Evolutionary conservation across 805 yeast genomes (phyloP).

Genomic region (Saccharomycopsis synnaedendra): DNA sequence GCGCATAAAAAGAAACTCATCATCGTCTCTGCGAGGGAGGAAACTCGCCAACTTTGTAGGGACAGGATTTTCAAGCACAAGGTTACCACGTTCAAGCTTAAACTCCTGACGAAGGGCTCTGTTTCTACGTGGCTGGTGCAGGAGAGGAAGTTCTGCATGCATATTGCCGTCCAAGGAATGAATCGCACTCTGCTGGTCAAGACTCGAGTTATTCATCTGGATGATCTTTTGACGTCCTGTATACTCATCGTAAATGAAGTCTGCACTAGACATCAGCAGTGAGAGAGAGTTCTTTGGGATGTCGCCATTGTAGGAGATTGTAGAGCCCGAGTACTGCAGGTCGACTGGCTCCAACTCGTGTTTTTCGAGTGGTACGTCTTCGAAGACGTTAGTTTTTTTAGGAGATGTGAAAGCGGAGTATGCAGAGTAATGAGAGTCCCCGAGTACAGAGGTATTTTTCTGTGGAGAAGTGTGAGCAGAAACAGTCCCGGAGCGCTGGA

Average conservation of each 20-base stretch:
- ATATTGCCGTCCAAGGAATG: slow-evolving; percentile 35
- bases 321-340: slow-evolving; percentile 6
- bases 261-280: slow-evolving; percentile 24
- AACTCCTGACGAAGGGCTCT: slow-evolving; percentile 64
- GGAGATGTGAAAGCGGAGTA: slow-evolving; percentile 15
- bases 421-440: slow-evolving; percentile 47
- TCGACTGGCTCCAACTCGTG: neutral
- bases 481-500: slow-evolving; percentile 18
- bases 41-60: slow-evolving; percentile 82
- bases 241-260: slow-evolving; percentile 25
- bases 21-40: slow-evolving; percentile 77
- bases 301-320: slow-evolving; percentile 10
- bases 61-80: slow-evolving; percentile 87
- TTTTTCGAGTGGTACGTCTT: neutral
- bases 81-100: slow-evolving; percentile 64
- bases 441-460: slow-evolving; percentile 42
- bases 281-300: slow-evolving; percentile 17
- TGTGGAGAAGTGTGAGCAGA: slow-evolving; percentile 34
- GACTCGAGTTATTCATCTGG: slow-evolving; percentile 12
- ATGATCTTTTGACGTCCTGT: slow-evolving; percentile 17
- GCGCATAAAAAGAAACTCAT: slow-evolving; percentile 92
- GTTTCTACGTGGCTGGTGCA: slow-evolving; percentile 45
- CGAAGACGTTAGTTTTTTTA: slow-evolving; percentile 21
- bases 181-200: slow-evolving; percentile 19
- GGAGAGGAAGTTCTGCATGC: slow-evolving; percentile 28